Conservation (phyloP, 2,329 filamentous ascomycete species). For the Tolypocladium paradoxum region DNA sequence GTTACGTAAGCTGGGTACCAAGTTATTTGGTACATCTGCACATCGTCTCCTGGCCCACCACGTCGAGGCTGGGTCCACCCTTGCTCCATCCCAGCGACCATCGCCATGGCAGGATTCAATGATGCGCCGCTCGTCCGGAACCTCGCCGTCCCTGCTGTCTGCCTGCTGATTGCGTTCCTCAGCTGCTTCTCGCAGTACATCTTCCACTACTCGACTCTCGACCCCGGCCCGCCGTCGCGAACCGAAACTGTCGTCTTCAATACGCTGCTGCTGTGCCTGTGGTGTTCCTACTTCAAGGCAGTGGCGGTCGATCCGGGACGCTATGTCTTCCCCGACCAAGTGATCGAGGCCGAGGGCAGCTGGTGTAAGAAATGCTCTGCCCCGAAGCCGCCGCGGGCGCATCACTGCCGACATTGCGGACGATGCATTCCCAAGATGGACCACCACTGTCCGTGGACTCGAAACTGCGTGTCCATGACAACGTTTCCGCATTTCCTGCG, state of each 20-base stretch:
- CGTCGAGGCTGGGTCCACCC: not conserved
- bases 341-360: conserved; percentile 23
- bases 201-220: conserved; percentile 46
- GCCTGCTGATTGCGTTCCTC: conserved; percentile 55
- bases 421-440: conserved; percentile 75
- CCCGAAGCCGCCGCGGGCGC: conserved; percentile 65
- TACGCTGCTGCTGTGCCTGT: conserved; percentile 48
- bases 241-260: conserved; percentile 56
- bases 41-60: not conserved
- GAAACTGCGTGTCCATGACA: conserved; percentile 71
- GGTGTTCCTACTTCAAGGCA: conserved; percentile 57
- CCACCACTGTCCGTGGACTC: conserved; percentile 79
- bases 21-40: too few relatives aligned
- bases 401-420: conserved; percentile 70
- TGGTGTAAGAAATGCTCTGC: conserved; percentile 72
- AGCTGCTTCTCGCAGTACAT: conserved; percentile 63
- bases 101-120: conserved; percentile 30
- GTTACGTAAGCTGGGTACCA: not conserved
- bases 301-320: conserved; percentile 48
- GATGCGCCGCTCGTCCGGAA: conserved; percentile 33
- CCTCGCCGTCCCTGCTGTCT: conserved; percentile 60
- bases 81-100: not conserved
- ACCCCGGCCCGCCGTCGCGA: conserved; percentile 47
- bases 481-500: conserved; percentile 76
- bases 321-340: conserved; percentile 32